These are phyloP conservation scores for Populus trichocarpa DNA, from an alignment of 441 rosid species.

Conservation along the genomic window DNA sequence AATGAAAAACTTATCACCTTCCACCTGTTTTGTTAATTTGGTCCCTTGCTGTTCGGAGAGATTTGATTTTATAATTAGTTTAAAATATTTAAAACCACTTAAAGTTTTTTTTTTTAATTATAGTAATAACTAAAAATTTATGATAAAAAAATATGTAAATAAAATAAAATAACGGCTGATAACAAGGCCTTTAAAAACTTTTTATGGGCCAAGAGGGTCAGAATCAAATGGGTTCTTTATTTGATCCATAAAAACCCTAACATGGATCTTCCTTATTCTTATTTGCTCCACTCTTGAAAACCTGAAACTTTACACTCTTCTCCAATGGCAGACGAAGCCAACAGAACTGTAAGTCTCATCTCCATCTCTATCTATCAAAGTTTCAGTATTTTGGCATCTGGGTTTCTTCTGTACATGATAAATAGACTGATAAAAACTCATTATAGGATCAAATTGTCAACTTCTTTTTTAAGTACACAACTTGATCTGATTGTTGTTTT, in stretches of 20 bases:
- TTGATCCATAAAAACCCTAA: neutral
- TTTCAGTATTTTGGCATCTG: neutral
- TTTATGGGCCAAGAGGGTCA: neutral
- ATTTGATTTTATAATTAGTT: no score
- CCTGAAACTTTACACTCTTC: neutral
- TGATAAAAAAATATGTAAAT: neutral
- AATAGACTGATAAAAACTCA: neutral
- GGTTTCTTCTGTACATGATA: neutral
- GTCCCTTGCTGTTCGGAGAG: no score
- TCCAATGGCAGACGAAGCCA: constrained; percentile 58
- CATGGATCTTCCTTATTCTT: neutral
- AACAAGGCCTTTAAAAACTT: neutral
- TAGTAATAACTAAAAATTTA: no score
- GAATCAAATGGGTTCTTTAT: neutral
- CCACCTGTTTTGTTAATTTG: no score
- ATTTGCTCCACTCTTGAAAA: neutral
- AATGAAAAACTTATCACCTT: no score
- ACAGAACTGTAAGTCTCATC: constrained; percentile 34
- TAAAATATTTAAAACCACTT: no score
- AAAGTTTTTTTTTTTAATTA: no score
- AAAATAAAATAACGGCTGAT: neutral
- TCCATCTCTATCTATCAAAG: neutral
- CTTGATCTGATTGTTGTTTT: neutral
- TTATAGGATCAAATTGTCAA: neutral
- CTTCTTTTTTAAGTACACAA: neutral